Base-by-base conservation (phyloP, 371 early-diverging fungal genomes). In the Mucor velutinosus region DNA sequence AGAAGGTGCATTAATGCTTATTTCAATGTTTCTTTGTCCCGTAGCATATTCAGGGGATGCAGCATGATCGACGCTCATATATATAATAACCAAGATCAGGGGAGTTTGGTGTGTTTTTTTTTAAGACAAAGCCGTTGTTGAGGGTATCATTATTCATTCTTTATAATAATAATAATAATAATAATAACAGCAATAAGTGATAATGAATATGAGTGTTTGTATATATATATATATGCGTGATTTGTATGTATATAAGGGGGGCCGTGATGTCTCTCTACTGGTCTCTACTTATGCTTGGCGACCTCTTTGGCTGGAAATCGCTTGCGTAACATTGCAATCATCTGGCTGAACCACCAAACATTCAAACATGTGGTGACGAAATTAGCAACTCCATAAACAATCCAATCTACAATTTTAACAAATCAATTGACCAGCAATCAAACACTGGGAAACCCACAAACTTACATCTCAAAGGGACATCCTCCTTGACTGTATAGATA, bases 281-380 rank as follows among this genome's bases (percentile, higher is more conserved):
- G n/a, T 19, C 7, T 57, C 25, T 60, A 66, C 60, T 66, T 66
- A 21, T 66, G 66, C 32, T 66, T 66, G 53, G 66, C 61, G 29
- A 27, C 27, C 39, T 64, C 35, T 25, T 69, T 69, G 33, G 41
- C 19, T 25, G 80, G 69, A 45, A 84, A 84, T 35, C 84, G 68
- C 63, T 80, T 78, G n/a, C 73, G 76, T 32, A 84, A 69, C 77
- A 79, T 79, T 7, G 64, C 60, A 59, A 93, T 77, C 93, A 95
- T 95, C 71, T 89, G 84, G 32, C 75, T 73, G 76, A 93, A 94
- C 94, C 95, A 95, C 74, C 83, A 91, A 33, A 92, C 47, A 76
- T 95, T 94, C 25, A 95, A 85, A 15, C 75, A 72, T 67, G 88
- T 61, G 19, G 94, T 81, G 0, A 86, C 78, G 2, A 90, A 65